Base-by-base conservation (phyloP, 352 stramenopile species). In the Globisporangium middletonii region DNA sequence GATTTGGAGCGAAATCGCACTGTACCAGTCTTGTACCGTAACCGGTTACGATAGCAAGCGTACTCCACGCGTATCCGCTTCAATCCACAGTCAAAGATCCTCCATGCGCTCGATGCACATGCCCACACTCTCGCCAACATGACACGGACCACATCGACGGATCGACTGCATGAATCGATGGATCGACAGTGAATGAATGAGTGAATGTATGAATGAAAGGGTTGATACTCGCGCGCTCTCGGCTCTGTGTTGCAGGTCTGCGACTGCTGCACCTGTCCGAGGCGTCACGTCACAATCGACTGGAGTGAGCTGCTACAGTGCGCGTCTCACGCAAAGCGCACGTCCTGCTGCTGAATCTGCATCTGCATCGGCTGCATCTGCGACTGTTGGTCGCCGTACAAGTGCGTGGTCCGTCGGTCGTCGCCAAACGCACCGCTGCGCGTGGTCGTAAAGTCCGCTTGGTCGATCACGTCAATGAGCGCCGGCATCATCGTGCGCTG, bases 391-490 rank as follows among this genome's bases (percentile, higher is more conserved):
- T 23, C 19, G 18, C 12, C 41, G 18, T 19, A n/a, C 43, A 48
- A 13, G n/a, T 53, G 49, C 18, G 75, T 68, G 4, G 67, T 68
- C 41, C 75, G 60, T 30, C 77, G 73, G 30, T 86, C 73, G 48
- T 83, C 66, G 28, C 65, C 78, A 50, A 86, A 75, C 16, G 80
- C 87, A 0, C 74, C 80, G 19, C 71, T 75, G 19, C 78, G 79
- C 45, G 83, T 71, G 6, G 64, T 65, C 19, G 65, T 81, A 30
- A 87, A 91, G 60, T 91, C 85, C 46, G 73, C 77, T 48, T 91
- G 80, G 50, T 93, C 83, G 30, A 93, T 64, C 52, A 90, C 81
- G 63, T 93, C 83, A 53, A 93, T 88, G 41, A 93, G 60, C 18
- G 83, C 75, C 27, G 83, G 83, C 51, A 89, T 74, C 56, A 89